A percentile compares a stretch with the other conserved stretches of the same genome.
phyloP scores from a whole-genome alignment of 202 grass and related monocot genomes.

The Alloteropsis angusta region DNA sequence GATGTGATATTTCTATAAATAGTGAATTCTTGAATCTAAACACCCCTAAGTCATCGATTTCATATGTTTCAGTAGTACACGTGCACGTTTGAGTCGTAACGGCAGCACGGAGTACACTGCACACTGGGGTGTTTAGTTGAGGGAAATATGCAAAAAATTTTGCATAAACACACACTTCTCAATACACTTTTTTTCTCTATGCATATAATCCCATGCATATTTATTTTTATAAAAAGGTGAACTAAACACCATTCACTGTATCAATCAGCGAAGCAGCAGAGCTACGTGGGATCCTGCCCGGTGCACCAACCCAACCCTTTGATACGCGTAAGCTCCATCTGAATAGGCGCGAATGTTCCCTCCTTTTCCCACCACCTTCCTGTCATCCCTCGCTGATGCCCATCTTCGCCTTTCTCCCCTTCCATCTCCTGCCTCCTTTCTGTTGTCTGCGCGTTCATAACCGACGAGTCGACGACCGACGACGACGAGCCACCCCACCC shows the following conservation, averaged over 20 bases:
- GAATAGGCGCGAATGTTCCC: not conserved
- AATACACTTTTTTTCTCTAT: no score
- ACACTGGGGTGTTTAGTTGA: no score
- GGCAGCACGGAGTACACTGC: not conserved
- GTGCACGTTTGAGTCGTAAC: no score
- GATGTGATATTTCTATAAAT: no score
- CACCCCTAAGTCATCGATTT: no score
- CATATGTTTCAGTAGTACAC: no score
- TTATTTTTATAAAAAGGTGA: no score
- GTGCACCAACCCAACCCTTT: not conserved
- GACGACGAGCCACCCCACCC: not conserved
- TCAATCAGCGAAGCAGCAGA: not conserved
- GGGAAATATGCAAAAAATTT: no score
- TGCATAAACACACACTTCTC: no score
- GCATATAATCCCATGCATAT: no score
- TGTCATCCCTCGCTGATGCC: not conserved
- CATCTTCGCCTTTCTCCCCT: not conserved
- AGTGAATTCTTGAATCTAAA: no score
- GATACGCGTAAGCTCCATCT: not conserved
- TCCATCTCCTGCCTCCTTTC: not conserved
- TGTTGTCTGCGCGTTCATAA: not conserved
- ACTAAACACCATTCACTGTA: not conserved
- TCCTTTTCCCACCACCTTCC: slow-evolving; percentile 27
- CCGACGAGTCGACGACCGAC: not conserved
- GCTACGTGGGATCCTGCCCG: not conserved